A percentile compares a stretch with the other conserved stretches of the same genome.
These are phyloP conservation scores for Kwoniella botswanensis DNA, from an alignment of 768 basidiomycete species.

Conservation along the genomic window DNA sequence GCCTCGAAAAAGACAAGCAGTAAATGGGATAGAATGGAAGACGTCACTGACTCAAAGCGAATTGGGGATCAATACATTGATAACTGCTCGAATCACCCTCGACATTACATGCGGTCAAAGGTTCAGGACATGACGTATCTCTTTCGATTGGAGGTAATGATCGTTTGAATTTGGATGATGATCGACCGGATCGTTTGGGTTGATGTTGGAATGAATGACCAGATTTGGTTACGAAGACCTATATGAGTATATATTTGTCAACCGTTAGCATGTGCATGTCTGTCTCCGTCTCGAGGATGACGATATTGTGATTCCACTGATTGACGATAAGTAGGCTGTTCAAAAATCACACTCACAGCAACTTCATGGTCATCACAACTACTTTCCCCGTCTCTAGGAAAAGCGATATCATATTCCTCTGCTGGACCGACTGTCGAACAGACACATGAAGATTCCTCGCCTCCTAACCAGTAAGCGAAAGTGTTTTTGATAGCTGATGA, in stretches of 20 bases:
- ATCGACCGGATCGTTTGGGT: neutral
- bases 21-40: no score
- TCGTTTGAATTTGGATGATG: neutral
- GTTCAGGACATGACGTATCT: slow-evolving; percentile 14
- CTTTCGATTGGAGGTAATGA: neutral
- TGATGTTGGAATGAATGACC: slow-evolving; percentile 19
- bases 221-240: slow-evolving; percentile 22
- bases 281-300: no score
- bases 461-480: slow-evolving; percentile 16
- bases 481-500: slow-evolving; percentile 6
- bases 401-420: slow-evolving; percentile 21
- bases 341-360: slow-evolving; percentile 8
- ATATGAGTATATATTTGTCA: neutral
- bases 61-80: slow-evolving; percentile 26
- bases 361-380: slow-evolving; percentile 19
- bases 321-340: neutral
- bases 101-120: slow-evolving; percentile 24
- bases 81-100: slow-evolving; percentile 5
- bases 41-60: slow-evolving; percentile 22
- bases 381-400: slow-evolving; percentile 5
- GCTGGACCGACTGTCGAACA: slow-evolving; percentile 10
- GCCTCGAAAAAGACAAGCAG: no score
- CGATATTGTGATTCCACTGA: no score
- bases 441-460: slow-evolving; percentile 8
- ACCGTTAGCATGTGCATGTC: no score